These are phyloP conservation scores for Groenewaldozyma salmanticensis DNA, from an alignment of 805 yeast species.

Conservation along the genomic window DNA sequence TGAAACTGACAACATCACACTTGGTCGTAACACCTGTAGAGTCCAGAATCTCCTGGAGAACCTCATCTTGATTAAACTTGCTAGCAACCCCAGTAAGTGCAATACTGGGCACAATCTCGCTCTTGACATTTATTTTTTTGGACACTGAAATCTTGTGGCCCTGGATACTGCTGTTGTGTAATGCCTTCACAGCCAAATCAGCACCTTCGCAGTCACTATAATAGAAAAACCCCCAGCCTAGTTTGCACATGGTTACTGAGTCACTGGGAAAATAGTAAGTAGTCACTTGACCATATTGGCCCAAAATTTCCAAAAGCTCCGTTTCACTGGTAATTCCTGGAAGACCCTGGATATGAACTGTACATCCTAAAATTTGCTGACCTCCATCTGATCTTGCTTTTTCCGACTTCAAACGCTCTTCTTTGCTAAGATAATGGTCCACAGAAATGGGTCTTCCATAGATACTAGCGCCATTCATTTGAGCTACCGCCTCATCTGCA, in stretches of 20 bases:
- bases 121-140: not conserved
- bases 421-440: conserved; percentile 37
- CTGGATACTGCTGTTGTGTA: conserved; percentile 1
- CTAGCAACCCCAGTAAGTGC: not conserved
- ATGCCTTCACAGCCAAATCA: not conserved
- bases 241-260: too few species aligned
- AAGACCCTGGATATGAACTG: not conserved
- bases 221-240: conserved; percentile 10
- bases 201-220: conserved; percentile 1
- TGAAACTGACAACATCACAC: not conserved
- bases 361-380: too few species aligned
- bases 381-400: too few species aligned
- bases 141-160: conserved; percentile 3
- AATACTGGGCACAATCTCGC: not conserved
- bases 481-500: conserved; percentile 38
- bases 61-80: not conserved
- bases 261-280: conserved; percentile 5
- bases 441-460: conserved; percentile 30
- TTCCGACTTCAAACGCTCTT: conserved; percentile 17
- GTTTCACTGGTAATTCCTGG: conserved; percentile 3
- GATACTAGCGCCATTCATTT: conserved; percentile 36
- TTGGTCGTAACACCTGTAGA: too few species aligned
- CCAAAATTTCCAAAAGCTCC: conserved; percentile 5
- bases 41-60: not conserved
- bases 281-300: conserved; percentile 2